phyloP scores from a whole-genome alignment of 78 protist genomes.

The Neovahlkampfia damariscottae region DNA sequence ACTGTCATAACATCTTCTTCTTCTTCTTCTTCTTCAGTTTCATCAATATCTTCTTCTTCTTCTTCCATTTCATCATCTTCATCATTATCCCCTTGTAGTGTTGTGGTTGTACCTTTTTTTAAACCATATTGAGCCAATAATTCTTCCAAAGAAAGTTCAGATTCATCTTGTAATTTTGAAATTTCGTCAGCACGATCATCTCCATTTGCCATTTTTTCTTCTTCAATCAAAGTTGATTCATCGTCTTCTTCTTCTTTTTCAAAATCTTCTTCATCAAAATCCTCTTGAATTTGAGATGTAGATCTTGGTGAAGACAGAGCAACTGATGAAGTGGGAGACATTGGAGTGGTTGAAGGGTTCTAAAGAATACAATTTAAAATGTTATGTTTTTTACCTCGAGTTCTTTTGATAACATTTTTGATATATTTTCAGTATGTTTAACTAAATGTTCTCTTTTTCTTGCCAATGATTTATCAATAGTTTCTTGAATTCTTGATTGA shows the following conservation, averaged over 20 bases:
- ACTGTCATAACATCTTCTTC: too few species aligned
- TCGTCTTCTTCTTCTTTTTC: conserved; percentile 17
- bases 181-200: conserved; percentile 3
- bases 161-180: neutral
- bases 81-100: neutral
- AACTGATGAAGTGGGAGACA: neutral
- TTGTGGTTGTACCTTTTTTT: neutral
- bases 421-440: conserved; percentile 41
- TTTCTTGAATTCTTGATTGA: neutral
- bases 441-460: conserved; percentile 41
- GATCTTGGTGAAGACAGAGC: neutral
- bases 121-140: neutral
- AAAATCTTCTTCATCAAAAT: neutral
- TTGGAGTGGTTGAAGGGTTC: neutral
- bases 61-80: neutral
- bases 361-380: too few species aligned
- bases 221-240: neutral
- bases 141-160: neutral
- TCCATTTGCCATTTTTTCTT: conserved; percentile 26
- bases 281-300: conserved; percentile 3
- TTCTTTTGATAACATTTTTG: conserved; percentile 6
- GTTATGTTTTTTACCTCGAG: too few species aligned
- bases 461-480: conserved; percentile 36
- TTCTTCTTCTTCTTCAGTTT: neutral
- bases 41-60: neutral